phyloP scores from a whole-genome alignment of 805 yeast genomes.

The Scheffersomyces coipomensis region DNA sequence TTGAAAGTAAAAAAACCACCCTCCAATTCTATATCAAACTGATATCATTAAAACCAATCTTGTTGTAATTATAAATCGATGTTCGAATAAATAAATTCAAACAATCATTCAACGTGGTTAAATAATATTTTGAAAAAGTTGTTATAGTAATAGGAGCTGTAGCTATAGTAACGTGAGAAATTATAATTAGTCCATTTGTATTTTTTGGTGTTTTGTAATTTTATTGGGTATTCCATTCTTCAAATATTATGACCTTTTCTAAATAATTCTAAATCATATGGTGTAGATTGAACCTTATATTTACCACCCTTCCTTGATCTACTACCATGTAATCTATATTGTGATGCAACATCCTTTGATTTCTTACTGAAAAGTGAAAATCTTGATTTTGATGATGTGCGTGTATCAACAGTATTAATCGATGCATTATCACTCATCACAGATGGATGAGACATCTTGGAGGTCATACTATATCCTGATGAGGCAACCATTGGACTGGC shows the following conservation, averaged over 20 bases:
- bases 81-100: too few relatives aligned
- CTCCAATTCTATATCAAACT: too few relatives aligned
- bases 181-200: too few relatives aligned
- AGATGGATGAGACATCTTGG: not conserved
- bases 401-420: conserved; percentile 13
- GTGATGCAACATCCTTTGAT: not conserved
- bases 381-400: conserved; percentile 17
- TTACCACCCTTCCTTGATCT: conserved; percentile 17
- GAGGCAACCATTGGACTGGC: too few relatives aligned
- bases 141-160: too few relatives aligned
- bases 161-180: too few relatives aligned
- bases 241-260: not conserved
- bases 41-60: too few relatives aligned
- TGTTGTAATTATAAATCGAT: too few relatives aligned
- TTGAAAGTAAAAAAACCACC: too few relatives aligned
- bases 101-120: too few relatives aligned
- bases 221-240: not conserved
- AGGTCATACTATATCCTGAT: not conserved
- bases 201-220: not conserved
- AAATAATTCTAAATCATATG: conserved; percentile 12
- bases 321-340: not conserved
- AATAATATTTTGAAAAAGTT: too few relatives aligned
- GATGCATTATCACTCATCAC: conserved; percentile 14
- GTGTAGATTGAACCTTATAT: conserved; percentile 22
- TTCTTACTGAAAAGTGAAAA: conserved; percentile 19